Evolutionary conservation across 257 asterid genomes (phyloP).

Genomic region (Plantago elongata): DNA sequence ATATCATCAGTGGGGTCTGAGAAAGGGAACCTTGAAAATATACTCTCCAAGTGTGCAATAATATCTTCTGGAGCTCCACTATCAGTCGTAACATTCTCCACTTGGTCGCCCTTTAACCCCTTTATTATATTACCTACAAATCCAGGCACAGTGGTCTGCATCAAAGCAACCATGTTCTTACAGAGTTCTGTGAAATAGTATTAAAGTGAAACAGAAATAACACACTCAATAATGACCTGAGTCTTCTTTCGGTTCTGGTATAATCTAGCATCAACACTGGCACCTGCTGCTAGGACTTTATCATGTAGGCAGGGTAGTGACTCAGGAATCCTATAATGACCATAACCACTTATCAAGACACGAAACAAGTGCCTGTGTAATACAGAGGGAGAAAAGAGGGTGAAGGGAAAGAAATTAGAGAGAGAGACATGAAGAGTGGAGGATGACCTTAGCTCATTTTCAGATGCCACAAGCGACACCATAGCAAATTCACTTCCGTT

Average conservation of each 20-base stretch:
- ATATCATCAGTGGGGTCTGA: conserved; percentile 39
- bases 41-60: conserved; percentile 59
- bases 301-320: conserved; percentile 71
- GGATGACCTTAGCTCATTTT: conserved; percentile 68
- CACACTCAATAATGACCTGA: conserved; percentile 35
- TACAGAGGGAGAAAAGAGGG: not conserved
- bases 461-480: conserved; percentile 66
- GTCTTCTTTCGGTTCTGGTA: conserved; percentile 47
- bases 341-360: conserved; percentile 24
- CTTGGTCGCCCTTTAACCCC: conserved; percentile 74
- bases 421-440: conserved; percentile 1
- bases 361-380: not conserved
- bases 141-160: conserved; percentile 53
- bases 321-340: conserved; percentile 46
- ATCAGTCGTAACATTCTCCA: conserved; percentile 33
- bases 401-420: not conserved
- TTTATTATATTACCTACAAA: conserved; percentile 65
- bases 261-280: conserved; percentile 45
- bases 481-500: conserved; percentile 76
- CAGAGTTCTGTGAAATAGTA: conserved; percentile 17
- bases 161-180: conserved; percentile 21
- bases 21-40: conserved; percentile 85
- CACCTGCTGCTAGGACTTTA: conserved; percentile 60
- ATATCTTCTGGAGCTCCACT: conserved; percentile 47
- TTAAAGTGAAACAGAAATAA: conserved; percentile 9